These are phyloP conservation scores for Fusarium sp. DNA, from an alignment of 2,329 filamentous ascomycete genomes.

Conservation along the genomic window DNA sequence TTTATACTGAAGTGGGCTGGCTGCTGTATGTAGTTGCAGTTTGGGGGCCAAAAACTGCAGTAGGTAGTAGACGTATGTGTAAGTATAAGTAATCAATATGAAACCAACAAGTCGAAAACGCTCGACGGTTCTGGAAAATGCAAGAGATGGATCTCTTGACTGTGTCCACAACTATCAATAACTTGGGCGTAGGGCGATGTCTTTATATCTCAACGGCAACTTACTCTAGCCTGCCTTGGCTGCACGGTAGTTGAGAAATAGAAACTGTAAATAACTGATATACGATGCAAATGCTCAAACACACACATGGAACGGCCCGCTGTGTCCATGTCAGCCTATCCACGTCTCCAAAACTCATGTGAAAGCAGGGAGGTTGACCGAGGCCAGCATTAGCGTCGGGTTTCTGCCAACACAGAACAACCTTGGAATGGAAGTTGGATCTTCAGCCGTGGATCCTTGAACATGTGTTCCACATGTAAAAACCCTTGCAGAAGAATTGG, in stretches of 20 bases:
- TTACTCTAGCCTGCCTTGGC: slow-evolving; percentile 11
- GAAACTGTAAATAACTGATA: slow-evolving; percentile 9
- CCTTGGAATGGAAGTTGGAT: slow-evolving; percentile 23
- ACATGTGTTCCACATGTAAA: slow-evolving; percentile 17
- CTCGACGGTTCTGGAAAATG: slow-evolving; percentile 10
- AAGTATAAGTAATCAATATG: slow-evolving; percentile 20
- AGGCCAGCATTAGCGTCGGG: slow-evolving; percentile 30
- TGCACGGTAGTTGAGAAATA: slow-evolving; percentile 2
- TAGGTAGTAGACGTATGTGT: slow-evolving; percentile 2
- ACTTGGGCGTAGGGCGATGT: background rate
- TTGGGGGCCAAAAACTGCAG: slow-evolving; percentile 22
- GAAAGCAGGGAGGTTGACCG: slow-evolving; percentile 23
- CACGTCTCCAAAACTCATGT: slow-evolving; percentile 20
- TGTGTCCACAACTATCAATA: background rate
- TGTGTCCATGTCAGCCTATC: slow-evolving; percentile 5
- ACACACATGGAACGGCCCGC: slow-evolving; percentile 39
- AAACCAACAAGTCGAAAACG: slow-evolving; percentile 6
- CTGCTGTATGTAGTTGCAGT: slow-evolving; percentile 3
- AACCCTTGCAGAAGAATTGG: slow-evolving; percentile 30
- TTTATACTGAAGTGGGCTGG: slow-evolving; percentile 5
- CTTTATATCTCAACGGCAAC: slow-evolving; percentile 10
- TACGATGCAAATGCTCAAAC: slow-evolving; percentile 23
- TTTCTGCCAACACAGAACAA: slow-evolving; percentile 38
- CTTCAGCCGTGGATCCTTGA: slow-evolving; percentile 13
- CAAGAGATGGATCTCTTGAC: background rate